These are phyloP conservation scores for Penicillium psychrofluorescens DNA, from an alignment of 495 filamentous ascomycete genomes.

Conservation along the genomic window DNA sequence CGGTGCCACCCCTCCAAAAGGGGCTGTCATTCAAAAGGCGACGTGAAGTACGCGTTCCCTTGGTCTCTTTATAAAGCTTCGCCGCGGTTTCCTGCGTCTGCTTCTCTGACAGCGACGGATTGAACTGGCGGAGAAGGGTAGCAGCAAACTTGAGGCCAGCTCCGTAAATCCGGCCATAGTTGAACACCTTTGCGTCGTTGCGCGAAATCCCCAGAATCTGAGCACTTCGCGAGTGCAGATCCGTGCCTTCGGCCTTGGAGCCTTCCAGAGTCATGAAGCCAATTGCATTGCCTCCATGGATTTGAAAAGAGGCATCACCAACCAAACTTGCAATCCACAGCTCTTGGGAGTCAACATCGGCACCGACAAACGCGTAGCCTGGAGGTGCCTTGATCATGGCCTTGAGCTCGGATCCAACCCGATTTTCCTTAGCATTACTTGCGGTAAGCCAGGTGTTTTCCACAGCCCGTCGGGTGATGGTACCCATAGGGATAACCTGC, in stretches of 20 bases:
- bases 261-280: conserved; percentile 99
- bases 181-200: conserved; percentile 96
- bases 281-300: conserved; percentile 93
- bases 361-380: conserved; percentile 89
- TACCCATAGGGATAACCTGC: conserved; percentile 99
- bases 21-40: conserved; percentile 60
- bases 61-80: conserved; percentile 81
- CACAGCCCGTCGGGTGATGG: conserved; percentile 90
- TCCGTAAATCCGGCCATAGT: conserved; percentile 97
- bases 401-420: conserved; percentile 94
- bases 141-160: conserved; percentile 90
- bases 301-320: conserved; percentile 85
- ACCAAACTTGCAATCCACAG: conserved; percentile 97
- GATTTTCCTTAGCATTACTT: conserved; percentile 90
- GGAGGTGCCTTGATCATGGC: conserved; percentile 90
- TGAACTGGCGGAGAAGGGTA: conserved; percentile 86
- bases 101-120: conserved; percentile 68
- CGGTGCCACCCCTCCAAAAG: conserved; percentile 96
- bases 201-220: conserved; percentile 85
- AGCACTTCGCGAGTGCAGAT: conserved; percentile 91
- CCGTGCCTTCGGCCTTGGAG: conserved; percentile 86
- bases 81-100: conserved; percentile 68
- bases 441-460: conserved; percentile 99
- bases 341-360: conserved; percentile 98
- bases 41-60: conserved; percentile 70